These are phyloP conservation scores for Pleurotus pulmonarius DNA, from an alignment of 768 basidiomycete species.

Conservation along the genomic window DNA sequence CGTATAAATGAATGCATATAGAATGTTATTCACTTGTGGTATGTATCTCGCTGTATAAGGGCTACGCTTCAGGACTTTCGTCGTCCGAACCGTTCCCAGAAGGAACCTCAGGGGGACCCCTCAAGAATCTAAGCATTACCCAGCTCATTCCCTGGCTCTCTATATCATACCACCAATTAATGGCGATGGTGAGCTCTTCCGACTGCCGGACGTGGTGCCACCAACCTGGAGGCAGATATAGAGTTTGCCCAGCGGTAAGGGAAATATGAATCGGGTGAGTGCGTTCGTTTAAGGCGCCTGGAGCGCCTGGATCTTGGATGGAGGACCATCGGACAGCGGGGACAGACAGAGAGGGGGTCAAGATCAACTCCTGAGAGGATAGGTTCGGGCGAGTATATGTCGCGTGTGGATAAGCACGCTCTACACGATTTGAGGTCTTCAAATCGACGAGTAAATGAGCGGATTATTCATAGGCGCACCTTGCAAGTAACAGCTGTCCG, in stretches of 20 bases:
- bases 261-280: slow-evolving; percentile 67
- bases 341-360: slow-evolving; percentile 25
- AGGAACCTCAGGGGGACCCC: slow-evolving; percentile 37
- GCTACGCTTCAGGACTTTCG: too few relatives aligned
- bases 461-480: slow-evolving; percentile 43
- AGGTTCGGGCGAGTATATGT: slow-evolving; percentile 48
- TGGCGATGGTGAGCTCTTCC: slow-evolving; percentile 56
- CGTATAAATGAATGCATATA: too few relatives aligned
- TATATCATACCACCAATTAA: slow-evolving; percentile 91
- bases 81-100: slow-evolving; percentile 23
- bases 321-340: slow-evolving; percentile 81
- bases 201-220: slow-evolving; percentile 87
- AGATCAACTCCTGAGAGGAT: slow-evolving; percentile 17
- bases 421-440: slow-evolving; percentile 26
- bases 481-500: slow-evolving; percentile 80
- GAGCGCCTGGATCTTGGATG: slow-evolving; percentile 51
- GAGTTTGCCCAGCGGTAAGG: slow-evolving; percentile 67
- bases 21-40: too few relatives aligned
- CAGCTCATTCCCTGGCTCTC: slow-evolving; percentile 70
- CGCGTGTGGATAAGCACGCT: slow-evolving; percentile 64
- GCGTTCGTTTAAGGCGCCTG: slow-evolving; percentile 41
- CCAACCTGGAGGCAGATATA: slow-evolving; percentile 93
- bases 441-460: neutral
- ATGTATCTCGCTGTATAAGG: too few relatives aligned
- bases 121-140: slow-evolving; percentile 63